Percentiles rank a stretch among this genome's conserved stretches.
These are phyloP conservation scores for Clavaria fumosa DNA, from an alignment of 768 basidiomycete genomes.

Conservation along the genomic window DNA sequence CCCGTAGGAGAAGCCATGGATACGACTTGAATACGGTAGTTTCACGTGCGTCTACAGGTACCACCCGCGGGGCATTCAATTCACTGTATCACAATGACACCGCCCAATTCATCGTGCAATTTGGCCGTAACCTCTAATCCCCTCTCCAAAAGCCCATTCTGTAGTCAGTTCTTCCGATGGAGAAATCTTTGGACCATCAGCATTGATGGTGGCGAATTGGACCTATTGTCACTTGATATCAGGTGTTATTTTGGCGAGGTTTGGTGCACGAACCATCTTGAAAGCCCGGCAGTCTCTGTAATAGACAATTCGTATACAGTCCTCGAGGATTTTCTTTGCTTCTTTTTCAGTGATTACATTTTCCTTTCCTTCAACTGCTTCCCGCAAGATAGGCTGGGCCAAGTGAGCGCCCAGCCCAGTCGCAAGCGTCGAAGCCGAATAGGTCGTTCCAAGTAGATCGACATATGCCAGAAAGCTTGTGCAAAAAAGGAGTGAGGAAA, in stretches of 20 bases:
- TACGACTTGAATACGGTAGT: no score
- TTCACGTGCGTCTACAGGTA: no score
- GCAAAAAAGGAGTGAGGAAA: neutral
- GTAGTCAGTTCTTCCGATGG: slow-evolving; percentile 66
- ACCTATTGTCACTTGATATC: slow-evolving; percentile 35
- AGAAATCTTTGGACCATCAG: slow-evolving; percentile 59
- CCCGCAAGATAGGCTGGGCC: slow-evolving; percentile 82
- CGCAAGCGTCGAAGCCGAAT: slow-evolving; percentile 81
- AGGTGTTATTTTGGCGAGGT: neutral
- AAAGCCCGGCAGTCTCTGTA: slow-evolving; percentile 93
- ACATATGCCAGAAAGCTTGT: slow-evolving; percentile 84
- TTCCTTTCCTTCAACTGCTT: slow-evolving; percentile 75
- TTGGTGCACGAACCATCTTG: slow-evolving; percentile 57
- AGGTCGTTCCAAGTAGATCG: slow-evolving; percentile 93
- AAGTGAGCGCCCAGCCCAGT: slow-evolving; percentile 92
- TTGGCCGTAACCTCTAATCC: slow-evolving; percentile 85
- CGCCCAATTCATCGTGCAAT: no score
- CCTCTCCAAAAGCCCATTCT: slow-evolving; percentile 85
- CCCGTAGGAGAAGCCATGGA: no score
- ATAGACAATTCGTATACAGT: slow-evolving; percentile 85
- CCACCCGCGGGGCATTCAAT: no score
- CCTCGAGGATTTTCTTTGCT: slow-evolving; percentile 62
- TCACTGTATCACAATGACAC: no score
- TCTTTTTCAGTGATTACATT: slow-evolving; percentile 62
- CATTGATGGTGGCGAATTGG: slow-evolving; percentile 86